Conservation (phyloP, 768 basidiomycete species). For the Thelephora ganbajun region DNA sequence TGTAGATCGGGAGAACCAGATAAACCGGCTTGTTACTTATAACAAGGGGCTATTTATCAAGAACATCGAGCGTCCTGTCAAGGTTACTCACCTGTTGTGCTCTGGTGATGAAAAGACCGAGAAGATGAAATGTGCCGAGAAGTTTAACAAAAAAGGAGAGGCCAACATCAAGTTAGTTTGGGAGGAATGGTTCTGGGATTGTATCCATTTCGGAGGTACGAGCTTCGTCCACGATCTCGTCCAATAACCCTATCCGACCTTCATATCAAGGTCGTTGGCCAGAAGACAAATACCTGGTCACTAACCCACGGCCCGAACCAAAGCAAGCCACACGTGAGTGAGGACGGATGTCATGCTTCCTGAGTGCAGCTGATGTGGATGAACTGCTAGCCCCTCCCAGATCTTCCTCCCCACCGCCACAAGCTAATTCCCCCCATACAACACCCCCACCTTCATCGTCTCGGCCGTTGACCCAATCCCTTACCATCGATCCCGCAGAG, state of each 20-base stretch:
- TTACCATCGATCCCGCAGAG: slow-evolving; percentile 18
- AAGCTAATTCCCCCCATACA: slow-evolving; percentile 9
- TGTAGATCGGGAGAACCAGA: slow-evolving; percentile 40
- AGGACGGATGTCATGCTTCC: slow-evolving; percentile 7
- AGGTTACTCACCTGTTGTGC: slow-evolving; percentile 78
- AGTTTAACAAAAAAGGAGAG: slow-evolving; percentile 56
- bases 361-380: not conserved
- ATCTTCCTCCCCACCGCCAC: slow-evolving; percentile 11
- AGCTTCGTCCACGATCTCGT: not conserved
- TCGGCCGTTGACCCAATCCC: slow-evolving; percentile 11
- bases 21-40: slow-evolving; percentile 43
- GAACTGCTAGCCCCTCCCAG: slow-evolving; percentile 6
- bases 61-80: slow-evolving; percentile 62
- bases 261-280: slow-evolving; percentile 40
- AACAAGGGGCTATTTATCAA: slow-evolving; percentile 62
- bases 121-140: slow-evolving; percentile 69
- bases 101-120: slow-evolving; percentile 38
- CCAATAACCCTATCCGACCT: not conserved
- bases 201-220: slow-evolving; percentile 55
- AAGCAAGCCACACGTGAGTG: slow-evolving; percentile 18
- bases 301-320: slow-evolving; percentile 45
- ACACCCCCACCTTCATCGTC: slow-evolving; percentile 7
- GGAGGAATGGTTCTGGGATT: slow-evolving; percentile 98
- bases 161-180: slow-evolving; percentile 70
- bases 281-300: slow-evolving; percentile 44